phyloP scores from a whole-genome alignment of 331 rosid genomes.

The Pyracantha coccinea region DNA sequence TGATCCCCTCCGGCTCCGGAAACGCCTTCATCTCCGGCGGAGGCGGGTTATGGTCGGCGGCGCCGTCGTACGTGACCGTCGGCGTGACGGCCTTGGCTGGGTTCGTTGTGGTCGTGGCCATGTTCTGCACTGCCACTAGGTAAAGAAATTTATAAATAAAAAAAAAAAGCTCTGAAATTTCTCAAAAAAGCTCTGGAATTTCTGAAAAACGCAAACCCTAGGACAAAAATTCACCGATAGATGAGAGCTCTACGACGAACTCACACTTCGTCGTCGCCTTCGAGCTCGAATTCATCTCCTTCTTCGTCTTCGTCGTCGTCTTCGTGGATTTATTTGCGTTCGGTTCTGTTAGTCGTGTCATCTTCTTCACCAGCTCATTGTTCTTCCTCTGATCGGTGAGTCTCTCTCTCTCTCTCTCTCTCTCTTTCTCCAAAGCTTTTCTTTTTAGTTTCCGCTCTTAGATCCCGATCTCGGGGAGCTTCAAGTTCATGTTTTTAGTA shows the following conservation, averaged over 20 bases:
- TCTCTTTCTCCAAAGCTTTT: constrained; percentile 12
- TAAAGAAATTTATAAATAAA: constrained; percentile 16
- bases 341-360: constrained; percentile 91
- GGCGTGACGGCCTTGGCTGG: constrained; percentile 70
- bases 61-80: constrained; percentile 38
- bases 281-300: constrained; percentile 33
- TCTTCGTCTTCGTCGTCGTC: constrained; percentile 77
- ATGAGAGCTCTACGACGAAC: constrained; percentile 94
- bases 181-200: constrained; percentile 8
- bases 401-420: constrained; percentile 28
- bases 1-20: constrained; percentile 55
- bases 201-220: not conserved
- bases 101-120: constrained; percentile 39
- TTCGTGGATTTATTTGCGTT: constrained; percentile 98
- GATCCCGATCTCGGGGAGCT: constrained; percentile 46
- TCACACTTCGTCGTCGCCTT: constrained; percentile 70
- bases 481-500: constrained; percentile 25
- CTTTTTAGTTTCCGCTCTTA: constrained; percentile 26
- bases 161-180: constrained; percentile 2
- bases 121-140: constrained; percentile 71
- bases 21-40: constrained; percentile 33
- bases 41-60: constrained; percentile 29
- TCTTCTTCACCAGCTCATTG: constrained; percentile 98
- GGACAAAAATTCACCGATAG: constrained; percentile 25
- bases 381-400: constrained; percentile 98